phyloP scores from a whole-genome alignment of 2,329 filamentous ascomycete species.

The Remersonia thermophila region DNA sequence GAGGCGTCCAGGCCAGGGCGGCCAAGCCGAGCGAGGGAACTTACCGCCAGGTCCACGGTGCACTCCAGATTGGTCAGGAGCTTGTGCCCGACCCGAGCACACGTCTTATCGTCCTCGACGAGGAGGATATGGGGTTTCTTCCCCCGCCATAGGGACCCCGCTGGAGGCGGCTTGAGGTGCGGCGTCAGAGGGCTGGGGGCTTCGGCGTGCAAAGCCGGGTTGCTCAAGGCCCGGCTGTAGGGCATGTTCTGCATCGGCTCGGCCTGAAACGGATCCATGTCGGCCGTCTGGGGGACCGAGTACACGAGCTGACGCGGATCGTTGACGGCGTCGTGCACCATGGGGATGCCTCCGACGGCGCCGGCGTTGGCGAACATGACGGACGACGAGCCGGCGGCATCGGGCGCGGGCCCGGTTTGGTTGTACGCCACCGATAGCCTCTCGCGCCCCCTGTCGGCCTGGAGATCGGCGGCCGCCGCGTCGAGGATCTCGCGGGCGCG shows the following conservation, averaged over 20 bases:
- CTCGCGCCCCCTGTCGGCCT: slow-evolving; percentile 43
- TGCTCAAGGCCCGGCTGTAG: slow-evolving; percentile 63
- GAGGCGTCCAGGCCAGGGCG: no score
- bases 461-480: slow-evolving; percentile 38
- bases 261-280: slow-evolving; percentile 87
- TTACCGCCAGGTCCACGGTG: slow-evolving; percentile 54
- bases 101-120: slow-evolving; percentile 70
- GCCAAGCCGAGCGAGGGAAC: no score
- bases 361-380: slow-evolving; percentile 39
- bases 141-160: slow-evolving; percentile 42
- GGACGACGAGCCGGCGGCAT: slow-evolving; percentile 33
- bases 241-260: slow-evolving; percentile 93
- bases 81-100: slow-evolving; percentile 55
- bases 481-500: slow-evolving; percentile 45
- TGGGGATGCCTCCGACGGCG: slow-evolving; percentile 27
- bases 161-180: slow-evolving; percentile 21
- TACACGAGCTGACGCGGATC: slow-evolving; percentile 64
- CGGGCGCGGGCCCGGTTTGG: slow-evolving; percentile 38
- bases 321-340: slow-evolving; percentile 37
- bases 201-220: slow-evolving; percentile 30
- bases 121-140: slow-evolving; percentile 71
- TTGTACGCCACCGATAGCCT: slow-evolving; percentile 40
- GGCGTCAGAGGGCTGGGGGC: slow-evolving; percentile 28
- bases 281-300: slow-evolving; percentile 78
- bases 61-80: slow-evolving; percentile 55